Conservation (phyloP, 352 stramenopile species). For the Globisporangium nunn region DNA sequence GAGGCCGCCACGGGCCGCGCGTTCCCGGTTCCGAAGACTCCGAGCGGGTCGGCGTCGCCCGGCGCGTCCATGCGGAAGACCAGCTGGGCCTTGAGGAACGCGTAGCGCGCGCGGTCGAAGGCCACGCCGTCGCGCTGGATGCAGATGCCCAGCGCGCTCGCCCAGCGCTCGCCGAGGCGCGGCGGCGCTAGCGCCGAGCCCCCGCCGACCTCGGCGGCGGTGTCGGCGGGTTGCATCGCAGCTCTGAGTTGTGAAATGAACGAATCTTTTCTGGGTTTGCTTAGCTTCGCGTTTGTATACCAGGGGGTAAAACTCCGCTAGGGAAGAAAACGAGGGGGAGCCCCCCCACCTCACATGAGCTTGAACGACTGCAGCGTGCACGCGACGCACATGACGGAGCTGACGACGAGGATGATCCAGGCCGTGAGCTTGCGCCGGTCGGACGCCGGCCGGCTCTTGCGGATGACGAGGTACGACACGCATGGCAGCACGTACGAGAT, state of each 20-base stretch:
- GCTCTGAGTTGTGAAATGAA: background rate
- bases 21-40: slow-evolving; percentile 15
- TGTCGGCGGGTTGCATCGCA: background rate
- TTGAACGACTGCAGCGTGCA: slow-evolving; percentile 68
- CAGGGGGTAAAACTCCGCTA: background rate
- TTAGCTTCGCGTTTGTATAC: background rate
- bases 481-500: slow-evolving; percentile 88
- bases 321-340: background rate
- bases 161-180: slow-evolving; percentile 26
- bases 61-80: slow-evolving; percentile 59
- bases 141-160: slow-evolving; percentile 20
- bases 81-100: slow-evolving; percentile 44
- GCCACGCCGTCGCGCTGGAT: slow-evolving; percentile 10
- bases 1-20: too few species aligned
- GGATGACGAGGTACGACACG: slow-evolving; percentile 81
- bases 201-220: background rate
- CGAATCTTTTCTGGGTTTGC: background rate
- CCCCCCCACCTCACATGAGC: slow-evolving; percentile 2
- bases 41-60: slow-evolving; percentile 38
- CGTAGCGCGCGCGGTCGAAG: slow-evolving; percentile 37
- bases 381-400: slow-evolving; percentile 55
- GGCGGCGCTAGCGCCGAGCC: background rate
- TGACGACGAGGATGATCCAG: slow-evolving; percentile 74
- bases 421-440: slow-evolving; percentile 64
- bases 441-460: slow-evolving; percentile 53